Conservation (phyloP, 257 asterid species). For the Capsicum chinense region DNA sequence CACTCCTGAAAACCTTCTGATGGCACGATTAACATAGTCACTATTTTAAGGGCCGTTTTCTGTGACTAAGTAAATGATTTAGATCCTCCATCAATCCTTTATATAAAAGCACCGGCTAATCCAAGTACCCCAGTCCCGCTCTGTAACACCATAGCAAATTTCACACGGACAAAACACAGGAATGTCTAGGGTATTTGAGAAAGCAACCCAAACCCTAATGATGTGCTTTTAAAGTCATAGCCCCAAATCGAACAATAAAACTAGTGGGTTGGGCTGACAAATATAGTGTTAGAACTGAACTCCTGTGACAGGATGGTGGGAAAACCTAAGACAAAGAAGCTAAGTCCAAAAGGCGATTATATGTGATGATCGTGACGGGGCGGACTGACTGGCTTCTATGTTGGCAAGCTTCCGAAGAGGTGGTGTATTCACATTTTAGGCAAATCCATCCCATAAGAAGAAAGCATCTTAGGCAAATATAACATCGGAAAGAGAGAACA, state of each 20-base stretch:
- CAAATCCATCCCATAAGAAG: background rate
- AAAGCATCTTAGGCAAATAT: background rate
- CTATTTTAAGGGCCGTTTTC: background rate
- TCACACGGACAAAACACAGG: background rate
- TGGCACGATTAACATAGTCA: background rate
- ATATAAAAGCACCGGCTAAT: background rate
- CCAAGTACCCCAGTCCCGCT: background rate
- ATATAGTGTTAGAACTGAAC: background rate
- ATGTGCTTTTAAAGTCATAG: background rate
- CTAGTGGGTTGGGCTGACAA: background rate
- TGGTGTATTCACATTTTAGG: slow-evolving; percentile 18
- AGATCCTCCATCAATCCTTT: background rate
- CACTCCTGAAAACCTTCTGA: background rate
- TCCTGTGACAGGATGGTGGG: background rate
- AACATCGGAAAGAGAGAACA: background rate
- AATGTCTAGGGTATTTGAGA: background rate
- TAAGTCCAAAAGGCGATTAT: background rate
- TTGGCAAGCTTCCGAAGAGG: background rate
- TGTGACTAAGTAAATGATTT: background rate
- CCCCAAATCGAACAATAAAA: background rate
- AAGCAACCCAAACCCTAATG: background rate
- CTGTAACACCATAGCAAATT: background rate
- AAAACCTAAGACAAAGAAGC: background rate
- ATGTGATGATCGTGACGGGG: background rate
- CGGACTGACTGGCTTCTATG: background rate